These are phyloP conservation scores for Oryza punctata DNA, from an alignment of 176 grass and related monocot species.

Conservation along the genomic window DNA sequence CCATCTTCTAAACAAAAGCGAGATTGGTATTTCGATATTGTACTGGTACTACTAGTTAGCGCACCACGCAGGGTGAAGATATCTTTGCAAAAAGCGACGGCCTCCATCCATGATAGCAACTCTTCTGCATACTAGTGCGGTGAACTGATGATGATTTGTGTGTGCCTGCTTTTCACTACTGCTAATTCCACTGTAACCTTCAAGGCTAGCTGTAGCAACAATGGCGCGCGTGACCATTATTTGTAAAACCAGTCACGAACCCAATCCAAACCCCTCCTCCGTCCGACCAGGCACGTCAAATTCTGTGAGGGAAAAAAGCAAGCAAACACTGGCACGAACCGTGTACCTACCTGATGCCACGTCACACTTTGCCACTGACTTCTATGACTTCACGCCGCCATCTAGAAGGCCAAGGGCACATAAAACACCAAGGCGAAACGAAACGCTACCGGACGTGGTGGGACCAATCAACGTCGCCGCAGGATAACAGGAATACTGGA, in stretches of 20 bases:
- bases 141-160: too few relatives aligned
- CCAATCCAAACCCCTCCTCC: too few relatives aligned
- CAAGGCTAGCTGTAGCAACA: too few relatives aligned
- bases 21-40: not conserved
- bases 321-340: not conserved
- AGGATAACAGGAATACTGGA: not conserved
- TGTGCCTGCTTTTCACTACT: too few relatives aligned
- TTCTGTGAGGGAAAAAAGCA: not conserved
- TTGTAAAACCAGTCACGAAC: too few relatives aligned
- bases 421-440: not conserved
- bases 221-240: too few relatives aligned
- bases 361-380: not conserved
- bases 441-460: not conserved
- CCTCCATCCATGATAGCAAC: too few relatives aligned
- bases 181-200: too few relatives aligned
- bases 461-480: not conserved
- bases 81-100: not conserved
- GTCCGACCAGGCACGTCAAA: not conserved
- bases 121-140: too few relatives aligned
- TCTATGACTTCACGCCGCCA: too few relatives aligned
- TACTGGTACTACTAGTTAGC: not conserved
- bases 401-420: constrained; percentile 32
- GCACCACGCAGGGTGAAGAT: not conserved
- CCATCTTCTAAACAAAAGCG: not conserved
- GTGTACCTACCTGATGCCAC: not conserved